A percentile compares a stretch with the other conserved stretches of the same genome.
Evolutionary conservation across 169 alveolate species (phyloP).

Genomic region (Toxoplasma gondii): DNA sequence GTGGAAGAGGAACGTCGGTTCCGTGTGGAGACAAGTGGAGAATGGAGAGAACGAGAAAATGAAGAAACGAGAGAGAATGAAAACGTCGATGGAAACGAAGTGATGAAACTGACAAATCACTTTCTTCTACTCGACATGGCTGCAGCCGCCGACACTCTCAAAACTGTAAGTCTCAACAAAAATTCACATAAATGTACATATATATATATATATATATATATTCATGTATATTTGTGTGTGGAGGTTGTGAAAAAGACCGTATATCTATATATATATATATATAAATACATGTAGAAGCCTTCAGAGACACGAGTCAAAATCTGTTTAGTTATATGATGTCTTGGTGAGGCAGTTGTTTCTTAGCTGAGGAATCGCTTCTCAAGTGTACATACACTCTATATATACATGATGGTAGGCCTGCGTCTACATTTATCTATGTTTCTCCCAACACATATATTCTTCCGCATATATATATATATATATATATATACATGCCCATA

Average conservation of each 20-base stretch:
- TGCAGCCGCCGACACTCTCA: background rate
- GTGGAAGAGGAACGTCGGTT: background rate
- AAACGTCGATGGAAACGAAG: background rate
- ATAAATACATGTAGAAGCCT: background rate
- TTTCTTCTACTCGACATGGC: slow-evolving; percentile 18
- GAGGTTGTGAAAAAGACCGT: background rate
- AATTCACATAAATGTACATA: background rate
- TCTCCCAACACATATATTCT: background rate
- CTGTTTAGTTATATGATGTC: background rate
- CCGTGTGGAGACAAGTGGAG: background rate
- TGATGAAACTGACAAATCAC: background rate
- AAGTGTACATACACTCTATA: too few relatives aligned
- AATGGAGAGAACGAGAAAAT: background rate
- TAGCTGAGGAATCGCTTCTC: background rate
- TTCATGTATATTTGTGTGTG: background rate
- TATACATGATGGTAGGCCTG: background rate
- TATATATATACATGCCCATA: too few relatives aligned
- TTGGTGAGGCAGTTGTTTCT: too few relatives aligned
- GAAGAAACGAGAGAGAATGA: background rate
- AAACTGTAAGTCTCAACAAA: background rate
- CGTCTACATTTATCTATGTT: too few relatives aligned
- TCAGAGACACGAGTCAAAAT: background rate
- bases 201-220: background rate
- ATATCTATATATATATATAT: background rate
- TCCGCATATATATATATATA: background rate